Percentiles rank a stretch among this genome's conserved stretches.
Conservation (phyloP, 805 yeast species). For the Cyberlindnera americana region DNA sequence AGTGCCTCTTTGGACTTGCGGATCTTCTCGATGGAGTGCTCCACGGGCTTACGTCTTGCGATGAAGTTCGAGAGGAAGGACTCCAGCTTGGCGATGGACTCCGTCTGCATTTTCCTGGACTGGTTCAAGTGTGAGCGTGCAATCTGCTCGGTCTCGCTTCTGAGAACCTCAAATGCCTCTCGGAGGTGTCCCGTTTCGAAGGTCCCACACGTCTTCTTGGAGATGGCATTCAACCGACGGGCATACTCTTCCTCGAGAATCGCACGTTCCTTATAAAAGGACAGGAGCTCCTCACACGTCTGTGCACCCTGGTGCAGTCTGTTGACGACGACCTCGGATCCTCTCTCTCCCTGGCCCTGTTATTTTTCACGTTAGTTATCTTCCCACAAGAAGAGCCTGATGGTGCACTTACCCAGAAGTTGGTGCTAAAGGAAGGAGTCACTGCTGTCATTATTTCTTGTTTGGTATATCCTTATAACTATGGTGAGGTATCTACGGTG, state of each 20-base stretch:
- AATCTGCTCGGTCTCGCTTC: conserved; percentile 56
- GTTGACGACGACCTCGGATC: conserved; percentile 50
- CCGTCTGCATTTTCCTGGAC: conserved; percentile 46
- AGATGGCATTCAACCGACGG: conserved; percentile 47
- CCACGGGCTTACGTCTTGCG: conserved; percentile 53
- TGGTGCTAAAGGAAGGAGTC: conserved; percentile 36
- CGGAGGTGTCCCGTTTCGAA: conserved; percentile 58
- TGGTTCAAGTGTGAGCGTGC: conserved; percentile 52
- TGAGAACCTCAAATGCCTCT: conserved; percentile 55
- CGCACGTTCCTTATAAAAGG: conserved; percentile 51
- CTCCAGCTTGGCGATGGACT: conserved; percentile 49
- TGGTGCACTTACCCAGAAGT: conserved; percentile 42
- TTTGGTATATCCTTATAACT: neutral
- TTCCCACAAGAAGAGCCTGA: neutral
- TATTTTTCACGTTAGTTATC: neutral
- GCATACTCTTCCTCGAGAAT: conserved; percentile 73
- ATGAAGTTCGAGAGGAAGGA: conserved; percentile 49
- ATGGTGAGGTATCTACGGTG: no score
- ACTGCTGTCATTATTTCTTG: conserved; percentile 3
- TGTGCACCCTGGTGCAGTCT: conserved; percentile 57
- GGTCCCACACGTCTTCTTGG: conserved; percentile 49
- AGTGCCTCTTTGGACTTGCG: conserved; percentile 41
- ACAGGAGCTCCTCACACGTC: conserved; percentile 49
- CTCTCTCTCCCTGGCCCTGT: conserved; percentile 59
- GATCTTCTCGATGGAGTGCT: conserved; percentile 54